Percentiles rank a stretch among this genome's conserved stretches.
Evolutionary conservation across 495 filamentous ascomycete genomes (phyloP).

Genomic region (Penicillium cataractarum): DNA sequence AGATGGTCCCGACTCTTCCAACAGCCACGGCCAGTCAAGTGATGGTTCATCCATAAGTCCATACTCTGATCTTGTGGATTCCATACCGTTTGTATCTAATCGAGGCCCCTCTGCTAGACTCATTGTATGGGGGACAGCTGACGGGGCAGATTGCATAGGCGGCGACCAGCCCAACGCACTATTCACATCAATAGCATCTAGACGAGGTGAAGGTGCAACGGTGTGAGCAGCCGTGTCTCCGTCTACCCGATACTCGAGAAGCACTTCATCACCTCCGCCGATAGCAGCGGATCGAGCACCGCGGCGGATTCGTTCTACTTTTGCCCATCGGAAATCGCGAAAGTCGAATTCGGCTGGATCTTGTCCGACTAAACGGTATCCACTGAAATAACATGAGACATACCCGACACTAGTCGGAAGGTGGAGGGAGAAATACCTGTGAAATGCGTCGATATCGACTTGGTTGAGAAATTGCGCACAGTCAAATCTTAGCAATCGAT

Average conservation of each 20-base stretch:
- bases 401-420: not conserved
- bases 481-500: too few species aligned
- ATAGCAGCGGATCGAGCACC: not conserved
- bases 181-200: not conserved
- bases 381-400: not conserved
- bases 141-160: not conserved
- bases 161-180: not conserved
- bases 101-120: not conserved
- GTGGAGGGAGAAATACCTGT: not conserved
- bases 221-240: not conserved
- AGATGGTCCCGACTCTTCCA: not conserved
- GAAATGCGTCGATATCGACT: not conserved
- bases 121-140: not conserved
- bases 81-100: not conserved
- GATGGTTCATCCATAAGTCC: not conserved
- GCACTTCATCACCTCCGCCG: not conserved
- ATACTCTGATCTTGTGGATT: not conserved
- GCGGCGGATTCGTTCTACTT: conserved; percentile 1
- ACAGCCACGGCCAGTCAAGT: not conserved
- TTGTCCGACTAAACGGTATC: not conserved
- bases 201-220: not conserved
- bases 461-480: not conserved
- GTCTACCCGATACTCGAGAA: not conserved
- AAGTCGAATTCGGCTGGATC: not conserved
- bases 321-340: not conserved